Conservation (phyloP, 2,329 filamentous ascomycete genomes). For the Parascedosporium putredinis region DNA sequence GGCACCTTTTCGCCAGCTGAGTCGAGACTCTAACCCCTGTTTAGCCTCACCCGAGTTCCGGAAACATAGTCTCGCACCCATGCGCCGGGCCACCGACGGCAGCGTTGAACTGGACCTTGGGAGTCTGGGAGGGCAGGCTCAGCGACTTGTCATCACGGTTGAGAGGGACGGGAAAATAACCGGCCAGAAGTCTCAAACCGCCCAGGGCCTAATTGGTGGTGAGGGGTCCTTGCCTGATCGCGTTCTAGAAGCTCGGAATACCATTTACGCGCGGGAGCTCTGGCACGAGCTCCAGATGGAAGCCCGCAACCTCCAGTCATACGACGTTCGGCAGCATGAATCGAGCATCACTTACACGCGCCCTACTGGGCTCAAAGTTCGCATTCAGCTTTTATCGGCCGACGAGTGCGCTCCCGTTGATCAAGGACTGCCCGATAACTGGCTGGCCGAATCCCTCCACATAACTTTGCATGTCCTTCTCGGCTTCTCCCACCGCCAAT, state of each 20-base stretch:
- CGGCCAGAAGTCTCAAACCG: constrained; percentile 38
- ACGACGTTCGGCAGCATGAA: constrained; percentile 56
- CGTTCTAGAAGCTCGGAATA: constrained; percentile 67
- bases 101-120: constrained; percentile 62
- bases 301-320: constrained; percentile 59
- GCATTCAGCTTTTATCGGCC: constrained; percentile 56
- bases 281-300: constrained; percentile 86
- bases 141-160: constrained; percentile 59
- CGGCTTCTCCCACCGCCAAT: constrained; percentile 67
- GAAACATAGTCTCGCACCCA: constrained; percentile 67
- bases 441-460: constrained; percentile 54
- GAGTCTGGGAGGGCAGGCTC: constrained; percentile 36
- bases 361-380: constrained; percentile 40
- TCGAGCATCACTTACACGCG: constrained; percentile 45
- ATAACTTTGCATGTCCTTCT: constrained; percentile 67
- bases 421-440: constrained; percentile 27
- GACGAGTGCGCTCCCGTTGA: constrained; percentile 31
- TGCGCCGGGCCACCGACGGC: constrained; percentile 66
- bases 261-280: constrained; percentile 73
- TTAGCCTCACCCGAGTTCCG: constrained; percentile 46
- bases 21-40: constrained; percentile 18
- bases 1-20: not conserved
- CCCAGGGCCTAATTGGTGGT: constrained; percentile 42
- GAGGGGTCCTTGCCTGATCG: constrained; percentile 54
- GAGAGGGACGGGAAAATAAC: constrained; percentile 45